Percentiles rank a stretch among this genome's conserved stretches.
phyloP scores from a whole-genome alignment of 371 early-diverging fungal genomes.

The Choanephora cucurbitarum region DNA sequence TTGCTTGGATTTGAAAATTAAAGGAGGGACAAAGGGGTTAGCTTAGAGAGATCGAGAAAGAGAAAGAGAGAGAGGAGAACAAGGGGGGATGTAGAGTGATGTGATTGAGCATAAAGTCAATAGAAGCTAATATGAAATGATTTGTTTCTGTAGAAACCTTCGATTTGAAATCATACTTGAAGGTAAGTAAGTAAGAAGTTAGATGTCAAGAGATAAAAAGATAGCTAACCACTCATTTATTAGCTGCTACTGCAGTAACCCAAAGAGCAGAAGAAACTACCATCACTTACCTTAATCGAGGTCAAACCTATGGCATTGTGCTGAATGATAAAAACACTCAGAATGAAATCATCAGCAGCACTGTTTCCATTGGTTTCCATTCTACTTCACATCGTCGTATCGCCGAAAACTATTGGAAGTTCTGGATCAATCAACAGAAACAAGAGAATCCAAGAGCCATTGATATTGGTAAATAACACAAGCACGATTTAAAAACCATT shows the following conservation, averaged over 20 bases:
- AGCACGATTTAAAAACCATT: too few relatives aligned
- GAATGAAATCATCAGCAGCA: conserved; percentile 56
- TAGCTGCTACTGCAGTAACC: conserved; percentile 32
- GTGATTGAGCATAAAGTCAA: too few relatives aligned
- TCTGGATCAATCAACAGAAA: conserved; percentile 75
- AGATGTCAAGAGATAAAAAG: background rate
- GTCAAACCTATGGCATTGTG: conserved; percentile 58
- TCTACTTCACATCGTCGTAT: conserved; percentile 73
- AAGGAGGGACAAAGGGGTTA: background rate
- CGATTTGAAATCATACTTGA: conserved; percentile 32
- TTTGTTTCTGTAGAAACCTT: conserved; percentile 14
- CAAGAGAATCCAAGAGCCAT: conserved; percentile 62
- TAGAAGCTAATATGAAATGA: too few relatives aligned
- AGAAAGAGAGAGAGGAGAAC: conserved; percentile 2
- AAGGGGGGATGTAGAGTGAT: background rate
- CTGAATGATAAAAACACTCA: conserved; percentile 49
- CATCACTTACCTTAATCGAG: conserved; percentile 38
- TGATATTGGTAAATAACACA: conserved; percentile 67
- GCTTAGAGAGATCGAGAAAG: conserved; percentile 3
- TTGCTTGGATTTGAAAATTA: too few relatives aligned
- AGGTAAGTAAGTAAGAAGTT: conserved; percentile 20
- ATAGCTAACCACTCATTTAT: conserved; percentile 4
- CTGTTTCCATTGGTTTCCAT: conserved; percentile 72
- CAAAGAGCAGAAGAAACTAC: conserved; percentile 30
- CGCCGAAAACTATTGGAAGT: conserved; percentile 74